Conservation (phyloP, 2,329 filamentous ascomycete genomes). For the Penicillium polonicum region DNA sequence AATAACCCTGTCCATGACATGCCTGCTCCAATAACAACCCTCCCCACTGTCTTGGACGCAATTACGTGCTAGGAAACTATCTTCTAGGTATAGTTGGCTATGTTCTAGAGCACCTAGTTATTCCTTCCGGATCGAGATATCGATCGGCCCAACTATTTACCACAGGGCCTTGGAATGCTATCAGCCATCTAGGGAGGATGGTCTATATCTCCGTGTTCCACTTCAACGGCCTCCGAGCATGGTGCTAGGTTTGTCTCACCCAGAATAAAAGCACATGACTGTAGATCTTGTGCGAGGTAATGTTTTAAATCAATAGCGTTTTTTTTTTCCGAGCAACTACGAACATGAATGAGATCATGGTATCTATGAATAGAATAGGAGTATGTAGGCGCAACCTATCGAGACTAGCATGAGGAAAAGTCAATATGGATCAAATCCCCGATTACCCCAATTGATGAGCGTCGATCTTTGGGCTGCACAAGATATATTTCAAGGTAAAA, state of each 20-base stretch:
- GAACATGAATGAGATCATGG: neutral
- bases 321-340: neutral
- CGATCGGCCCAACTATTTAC: neutral
- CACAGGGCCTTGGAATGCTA: neutral
- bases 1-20: neutral
- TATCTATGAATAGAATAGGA: neutral
- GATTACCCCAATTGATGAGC: neutral
- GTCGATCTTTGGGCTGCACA: neutral
- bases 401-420: neutral
- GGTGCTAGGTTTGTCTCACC: neutral
- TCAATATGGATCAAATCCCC: neutral
- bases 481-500: neutral
- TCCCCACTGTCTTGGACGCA: neutral
- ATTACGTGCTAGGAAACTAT: neutral
- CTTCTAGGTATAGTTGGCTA: too few relatives aligned
- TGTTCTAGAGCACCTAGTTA: neutral
- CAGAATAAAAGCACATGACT: neutral
- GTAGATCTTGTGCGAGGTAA: neutral
- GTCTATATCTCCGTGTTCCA: slow-evolving; percentile 16
- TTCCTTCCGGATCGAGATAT: neutral
- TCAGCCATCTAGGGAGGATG: neutral
- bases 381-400: neutral
- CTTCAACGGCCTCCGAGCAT: slow-evolving; percentile 18
- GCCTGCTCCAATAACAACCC: neutral
- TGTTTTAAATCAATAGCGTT: neutral